Evolutionary conservation across 2,329 filamentous ascomycete species (phyloP).

Genomic region (Huntiella savannae): DNA sequence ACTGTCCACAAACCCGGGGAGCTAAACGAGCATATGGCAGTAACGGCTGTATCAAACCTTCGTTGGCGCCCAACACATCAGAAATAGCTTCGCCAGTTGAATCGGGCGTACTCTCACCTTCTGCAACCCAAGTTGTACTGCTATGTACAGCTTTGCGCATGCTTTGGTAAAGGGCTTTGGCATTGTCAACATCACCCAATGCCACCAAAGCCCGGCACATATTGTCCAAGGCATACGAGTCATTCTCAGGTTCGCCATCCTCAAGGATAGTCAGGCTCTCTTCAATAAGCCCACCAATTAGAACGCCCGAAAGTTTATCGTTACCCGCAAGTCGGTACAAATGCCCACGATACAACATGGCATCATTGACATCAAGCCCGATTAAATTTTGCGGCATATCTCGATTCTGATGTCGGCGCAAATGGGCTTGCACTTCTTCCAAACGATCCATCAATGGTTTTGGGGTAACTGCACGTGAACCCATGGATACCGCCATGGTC

Average conservation of each 20-base stretch:
- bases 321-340: slow-evolving; percentile 20
- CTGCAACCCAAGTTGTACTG: slow-evolving; percentile 11
- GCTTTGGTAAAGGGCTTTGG: slow-evolving; percentile 21
- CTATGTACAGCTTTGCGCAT: slow-evolving; percentile 19
- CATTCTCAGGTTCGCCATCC: slow-evolving; percentile 24
- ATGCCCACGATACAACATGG: slow-evolving; percentile 22
- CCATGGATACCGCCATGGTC: slow-evolving; percentile 16
- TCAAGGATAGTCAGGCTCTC: slow-evolving; percentile 22
- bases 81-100: slow-evolving; percentile 15
- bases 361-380: slow-evolving; percentile 24
- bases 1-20: slow-evolving; percentile 22
- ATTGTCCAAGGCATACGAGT: slow-evolving; percentile 24
- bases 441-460: slow-evolving; percentile 19
- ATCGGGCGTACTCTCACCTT: not conserved
- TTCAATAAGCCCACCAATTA: slow-evolving; percentile 19
- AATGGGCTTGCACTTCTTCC: slow-evolving; percentile 20
- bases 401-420: slow-evolving; percentile 20
- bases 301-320: slow-evolving; percentile 14
- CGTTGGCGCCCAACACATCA: slow-evolving; percentile 15
- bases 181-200: slow-evolving; percentile 20
- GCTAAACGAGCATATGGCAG: slow-evolving; percentile 20
- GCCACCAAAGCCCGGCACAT: slow-evolving; percentile 22
- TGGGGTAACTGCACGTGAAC: slow-evolving; percentile 15
- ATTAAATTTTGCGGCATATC: slow-evolving; percentile 23
- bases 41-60: slow-evolving; percentile 17